These are phyloP conservation scores for Penicillium freii DNA, from an alignment of 2,329 filamentous ascomycete species.

Conservation along the genomic window DNA sequence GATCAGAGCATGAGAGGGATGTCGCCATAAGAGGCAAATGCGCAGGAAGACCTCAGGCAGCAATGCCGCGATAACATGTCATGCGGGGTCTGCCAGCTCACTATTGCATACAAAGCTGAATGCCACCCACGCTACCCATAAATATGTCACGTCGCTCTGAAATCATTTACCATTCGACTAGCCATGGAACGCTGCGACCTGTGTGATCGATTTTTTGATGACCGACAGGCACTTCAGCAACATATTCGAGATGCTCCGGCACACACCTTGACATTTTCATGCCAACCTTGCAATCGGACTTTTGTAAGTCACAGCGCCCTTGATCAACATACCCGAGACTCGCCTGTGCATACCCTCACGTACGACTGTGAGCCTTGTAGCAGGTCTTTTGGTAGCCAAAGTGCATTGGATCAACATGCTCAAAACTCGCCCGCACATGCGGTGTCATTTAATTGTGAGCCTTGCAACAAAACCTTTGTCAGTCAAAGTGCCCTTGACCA, in stretches of 20 bases:
- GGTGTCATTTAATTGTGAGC: too few relatives aligned
- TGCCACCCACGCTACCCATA: background rate
- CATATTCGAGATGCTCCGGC: background rate
- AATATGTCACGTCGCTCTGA: background rate
- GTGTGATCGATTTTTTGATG: background rate
- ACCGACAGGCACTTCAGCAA: background rate
- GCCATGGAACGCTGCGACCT: background rate
- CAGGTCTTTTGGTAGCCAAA: too few relatives aligned
- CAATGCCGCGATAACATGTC: background rate
- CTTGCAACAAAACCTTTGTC: too few relatives aligned
- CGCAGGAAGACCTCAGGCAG: background rate
- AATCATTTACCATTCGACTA: background rate
- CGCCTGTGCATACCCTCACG: too few relatives aligned
- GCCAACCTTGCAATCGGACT: background rate
- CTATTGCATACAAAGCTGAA: background rate
- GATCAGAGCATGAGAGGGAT: background rate
- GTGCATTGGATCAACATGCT: too few relatives aligned
- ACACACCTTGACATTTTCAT: background rate
- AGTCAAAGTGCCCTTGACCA: too few relatives aligned
- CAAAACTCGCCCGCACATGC: too few relatives aligned
- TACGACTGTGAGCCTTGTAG: too few relatives aligned
- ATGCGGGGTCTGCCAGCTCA: background rate
- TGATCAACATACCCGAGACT: too few relatives aligned
- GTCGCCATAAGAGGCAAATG: background rate
- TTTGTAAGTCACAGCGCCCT: background rate